phyloP scores from a whole-genome alignment of 2,329 filamentous ascomycete species.

The Lasiodiplodia theobromae region DNA sequence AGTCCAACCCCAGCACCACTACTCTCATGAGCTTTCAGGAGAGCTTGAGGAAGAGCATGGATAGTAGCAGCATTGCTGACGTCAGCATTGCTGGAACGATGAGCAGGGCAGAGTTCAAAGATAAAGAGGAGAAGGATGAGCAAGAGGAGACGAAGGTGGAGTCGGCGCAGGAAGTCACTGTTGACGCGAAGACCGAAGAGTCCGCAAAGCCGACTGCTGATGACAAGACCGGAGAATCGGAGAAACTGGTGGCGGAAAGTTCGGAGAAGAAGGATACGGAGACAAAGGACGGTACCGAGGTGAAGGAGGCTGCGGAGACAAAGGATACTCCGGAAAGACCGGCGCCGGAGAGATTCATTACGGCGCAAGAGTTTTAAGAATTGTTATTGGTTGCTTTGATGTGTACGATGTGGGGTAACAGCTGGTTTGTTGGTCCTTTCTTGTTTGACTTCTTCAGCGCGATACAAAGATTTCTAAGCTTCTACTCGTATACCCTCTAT shows the following conservation, averaged over 20 bases:
- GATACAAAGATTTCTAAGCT: neutral
- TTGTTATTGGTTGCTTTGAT: neutral
- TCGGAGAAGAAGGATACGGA: constrained; percentile 3
- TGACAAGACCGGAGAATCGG: constrained; percentile 24
- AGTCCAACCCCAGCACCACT: constrained; percentile 22
- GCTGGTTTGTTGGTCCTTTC: neutral
- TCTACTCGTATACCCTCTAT: neutral
- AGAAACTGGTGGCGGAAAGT: neutral
- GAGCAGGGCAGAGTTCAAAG: neutral
- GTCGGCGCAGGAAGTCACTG: neutral
- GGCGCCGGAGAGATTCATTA: constrained; percentile 62
- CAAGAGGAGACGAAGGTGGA: constrained; percentile 14
- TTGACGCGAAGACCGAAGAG: constrained; percentile 19
- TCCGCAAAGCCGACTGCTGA: neutral
- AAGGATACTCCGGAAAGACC: constrained; percentile 37
- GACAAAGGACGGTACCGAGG: constrained; percentile 26
- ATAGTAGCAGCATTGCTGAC: neutral
- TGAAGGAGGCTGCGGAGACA: neutral
- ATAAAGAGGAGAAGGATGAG: constrained; percentile 28
- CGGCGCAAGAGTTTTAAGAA: constrained; percentile 50
- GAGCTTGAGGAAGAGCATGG: constrained; percentile 15
- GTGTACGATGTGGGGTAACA: neutral
- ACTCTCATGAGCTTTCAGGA: constrained; percentile 28
- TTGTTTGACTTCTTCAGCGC: neutral
- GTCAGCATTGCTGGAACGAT: neutral